Base-by-base conservation (phyloP, 805 yeast genomes). In the Nakazawaea laoshanensis region DNA sequence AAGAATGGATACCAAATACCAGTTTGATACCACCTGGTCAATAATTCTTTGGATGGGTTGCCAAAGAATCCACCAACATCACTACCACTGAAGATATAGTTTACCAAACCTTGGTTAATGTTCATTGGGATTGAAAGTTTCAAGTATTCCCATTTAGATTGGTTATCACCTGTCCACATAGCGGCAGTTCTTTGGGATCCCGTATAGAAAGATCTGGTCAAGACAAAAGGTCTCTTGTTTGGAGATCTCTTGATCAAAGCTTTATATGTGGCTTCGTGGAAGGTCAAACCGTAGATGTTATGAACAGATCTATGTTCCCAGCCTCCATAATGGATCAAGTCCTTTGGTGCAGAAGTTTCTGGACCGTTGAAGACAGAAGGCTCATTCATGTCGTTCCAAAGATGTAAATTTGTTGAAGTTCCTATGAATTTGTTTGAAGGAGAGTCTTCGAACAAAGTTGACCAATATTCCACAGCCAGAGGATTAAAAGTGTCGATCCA, bases 301-400 rank as follows among this genome's bases (percentile, higher is more conserved):
- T 92, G 98, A 8, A 89, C 67, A 4, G 95, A 85, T 39, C 98
- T 74, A 51, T 89, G 94, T 53, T 92, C 97, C 74, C 78, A 77
- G 12, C 75, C 70, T 3, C 86, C 94, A 49, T 61, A 69, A 44
- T 89, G 96, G 24, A 88, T 46, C 15, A 70, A 57, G 53, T 87
- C 95, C 45, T 81, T 81, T 21, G 94, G 94, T 14, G 92, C 76
- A 0, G 94, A 62, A 1, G 96, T 86, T 53, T 92, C 98, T 1
- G 97, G 95, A 2, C 97, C 98, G 44, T 79, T 74, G 52, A 92
- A 92, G 4, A 92, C 80, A 0, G 96, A 85, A 1, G 97, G 96
- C 57, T 92, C 99, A 56, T 83, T 85, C 99, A 92, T 92, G 53
- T 92, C 98, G 55, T 89, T 92, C 99, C 99, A 92, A 13, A 92